Conservation (phyloP, 495 filamentous ascomycete species). For the Lindgomyces ingoldianus region DNA sequence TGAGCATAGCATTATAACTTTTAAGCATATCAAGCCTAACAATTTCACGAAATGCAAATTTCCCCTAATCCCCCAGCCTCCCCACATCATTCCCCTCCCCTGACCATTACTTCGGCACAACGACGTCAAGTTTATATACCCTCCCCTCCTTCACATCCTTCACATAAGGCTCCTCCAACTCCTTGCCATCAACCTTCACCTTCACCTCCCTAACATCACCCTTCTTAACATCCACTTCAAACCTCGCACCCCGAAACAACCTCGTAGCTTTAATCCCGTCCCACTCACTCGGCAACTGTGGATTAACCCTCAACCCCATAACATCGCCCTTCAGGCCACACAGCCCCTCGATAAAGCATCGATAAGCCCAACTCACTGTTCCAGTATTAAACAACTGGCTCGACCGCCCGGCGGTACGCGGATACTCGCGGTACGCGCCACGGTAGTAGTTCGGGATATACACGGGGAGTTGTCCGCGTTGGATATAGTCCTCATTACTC, state of each 20-base stretch:
- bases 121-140: slow-evolving; percentile 18
- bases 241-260: slow-evolving; percentile 54
- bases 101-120: slow-evolving; percentile 15
- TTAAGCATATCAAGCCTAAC: not conserved
- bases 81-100: too few relatives aligned
- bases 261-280: slow-evolving; percentile 52
- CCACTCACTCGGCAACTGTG: slow-evolving; percentile 55
- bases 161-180: slow-evolving; percentile 11
- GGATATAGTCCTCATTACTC: slow-evolving; percentile 52
- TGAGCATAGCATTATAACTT: not conserved
- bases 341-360: slow-evolving; percentile 56
- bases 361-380: slow-evolving; percentile 58
- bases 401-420: slow-evolving; percentile 56
- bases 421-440: slow-evolving; percentile 53
- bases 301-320: slow-evolving; percentile 50
- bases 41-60: not conserved
- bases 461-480: slow-evolving; percentile 57
- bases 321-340: slow-evolving; percentile 55
- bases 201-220: slow-evolving; percentile 49
- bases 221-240: slow-evolving; percentile 50
- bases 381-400: slow-evolving; percentile 61
- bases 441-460: slow-evolving; percentile 62
- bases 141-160: slow-evolving; percentile 11
- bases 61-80: too few relatives aligned
- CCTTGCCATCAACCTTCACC: slow-evolving; percentile 36